phyloP scores from a whole-genome alignment of 441 rosid genomes.

The Omphalea diandra region DNA sequence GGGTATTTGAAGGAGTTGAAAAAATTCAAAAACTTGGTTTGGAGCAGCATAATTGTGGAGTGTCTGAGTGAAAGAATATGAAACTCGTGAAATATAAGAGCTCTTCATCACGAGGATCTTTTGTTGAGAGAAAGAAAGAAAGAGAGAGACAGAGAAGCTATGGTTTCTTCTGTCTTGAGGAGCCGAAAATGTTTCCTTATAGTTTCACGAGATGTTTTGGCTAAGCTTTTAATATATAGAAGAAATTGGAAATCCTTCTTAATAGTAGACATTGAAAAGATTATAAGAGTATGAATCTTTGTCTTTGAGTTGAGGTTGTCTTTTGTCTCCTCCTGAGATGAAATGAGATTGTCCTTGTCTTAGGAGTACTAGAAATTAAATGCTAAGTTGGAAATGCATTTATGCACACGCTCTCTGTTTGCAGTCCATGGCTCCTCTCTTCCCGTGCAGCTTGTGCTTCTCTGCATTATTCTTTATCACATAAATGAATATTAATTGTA shows the following conservation, averaged over 20 bases:
- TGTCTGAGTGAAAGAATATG: slow-evolving; percentile 45
- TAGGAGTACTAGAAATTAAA: slow-evolving; percentile 10
- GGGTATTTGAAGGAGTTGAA: slow-evolving; percentile 64
- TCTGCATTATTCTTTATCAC: slow-evolving; percentile 12
- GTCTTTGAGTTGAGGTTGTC: slow-evolving; percentile 7
- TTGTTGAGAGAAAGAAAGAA: no score
- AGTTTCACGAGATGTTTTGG: slow-evolving; percentile 67
- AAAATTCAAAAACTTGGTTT: slow-evolving; percentile 37
- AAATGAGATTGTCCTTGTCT: not conserved
- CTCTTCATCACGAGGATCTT: slow-evolving; percentile 93
- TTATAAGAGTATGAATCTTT: slow-evolving; percentile 26
- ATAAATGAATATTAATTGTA: not conserved
- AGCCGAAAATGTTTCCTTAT: slow-evolving; percentile 16
- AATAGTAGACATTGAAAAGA: slow-evolving; percentile 21
- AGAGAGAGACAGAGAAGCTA: slow-evolving; percentile 28
- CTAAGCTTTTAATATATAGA: slow-evolving; percentile 39
- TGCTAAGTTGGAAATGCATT: slow-evolving; percentile 13
- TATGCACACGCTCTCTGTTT: slow-evolving; percentile 18
- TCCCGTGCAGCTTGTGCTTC: slow-evolving; percentile 23
- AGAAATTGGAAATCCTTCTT: slow-evolving; percentile 21
- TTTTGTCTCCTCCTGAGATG: no score
- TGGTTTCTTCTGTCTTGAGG: slow-evolving; percentile 22
- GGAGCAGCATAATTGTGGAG: slow-evolving; percentile 25
- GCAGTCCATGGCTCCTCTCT: slow-evolving; percentile 13
- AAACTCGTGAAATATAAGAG: slow-evolving; percentile 87